Base-by-base conservation (phyloP, 1,284 basidiomycete genomes). In the Fereydounia khargensis region DNA sequence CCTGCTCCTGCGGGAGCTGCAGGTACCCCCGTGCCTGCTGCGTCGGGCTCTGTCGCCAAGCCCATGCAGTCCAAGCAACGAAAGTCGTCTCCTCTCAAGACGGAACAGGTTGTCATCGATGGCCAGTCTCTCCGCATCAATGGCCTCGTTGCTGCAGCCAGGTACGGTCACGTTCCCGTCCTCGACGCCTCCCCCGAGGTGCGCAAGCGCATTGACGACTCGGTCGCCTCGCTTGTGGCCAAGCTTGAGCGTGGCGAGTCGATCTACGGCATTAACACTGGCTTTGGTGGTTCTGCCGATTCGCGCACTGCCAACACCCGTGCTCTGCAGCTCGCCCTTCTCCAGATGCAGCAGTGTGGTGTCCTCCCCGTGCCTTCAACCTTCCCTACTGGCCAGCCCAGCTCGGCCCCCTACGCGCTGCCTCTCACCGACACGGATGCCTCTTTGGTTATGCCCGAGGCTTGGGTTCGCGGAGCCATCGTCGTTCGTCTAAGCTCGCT, bases 401-500 rank as follows among this genome's bases (percentile, higher is more conserved):
- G 61, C 41, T 41, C 49, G 25, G 53, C 58, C 6, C 52, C 58
- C 8, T 62, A 52, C 19, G 58, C 58, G 3, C 47, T 62, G 21
- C 58, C 58, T 2, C 28, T 62, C 25, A 62, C 53, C 4, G 58
- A 62, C 33, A 56, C 58, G 21, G 53, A 62, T 35, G 47, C 49
- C 10, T 39, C 48, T 7, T 33, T 62, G 23, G 35, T 58, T 41
- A 58, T 65, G 56, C 89, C 89, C n/a, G 85, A 88, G 56, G 79
- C 87, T 6, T 91, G 89, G 86, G 88, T 89, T n/a, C 84, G 88
- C 39, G 89, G 86, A 13, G 88, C 89, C 1, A 89, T 91, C 62
- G 78, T 89, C 8, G 81, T 92, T 55, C 85, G 89, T 60, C 85
- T 88, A 80, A 91, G 91, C 78, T 89, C 87, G 2, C 39, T 68